Evolutionary conservation across 2,329 filamentous ascomycete species (phyloP), one percentile per base, ranked within the genome.

Genomic region (Claviceps sp.): DNA sequence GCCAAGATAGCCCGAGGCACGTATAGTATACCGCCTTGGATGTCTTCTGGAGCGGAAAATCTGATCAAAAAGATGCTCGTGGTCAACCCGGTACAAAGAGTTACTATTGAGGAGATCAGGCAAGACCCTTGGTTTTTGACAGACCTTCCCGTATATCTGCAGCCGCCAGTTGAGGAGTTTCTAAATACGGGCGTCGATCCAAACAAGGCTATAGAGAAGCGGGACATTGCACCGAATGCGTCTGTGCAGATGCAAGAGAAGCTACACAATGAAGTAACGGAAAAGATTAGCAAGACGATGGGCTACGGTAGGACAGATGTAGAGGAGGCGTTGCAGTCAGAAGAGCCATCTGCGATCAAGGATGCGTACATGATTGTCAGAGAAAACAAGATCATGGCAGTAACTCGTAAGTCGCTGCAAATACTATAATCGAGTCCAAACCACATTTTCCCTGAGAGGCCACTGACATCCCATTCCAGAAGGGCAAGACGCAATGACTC

Each of bases 341-440:
- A 93, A 50, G 93, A 98, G 66, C 93, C 93, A 13, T 97, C 90
- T 53, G 90, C 93, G 11, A 96, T 98, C 74, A 98, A 98, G 71
- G 93, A 98, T 69, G 93, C 93, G 1, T 98, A 97, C 71, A 83
- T 96, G 70, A 98, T 98, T 66, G 88, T 98, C 26, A 82, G 91
- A 50, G 93, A 98, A 68, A 97, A 97, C 65, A 93, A 96, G 67
- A 79, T 97, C 65, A 97, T 97, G 90, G 86, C 90, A 66, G 84
- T 83, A 51, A 95, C 89, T 66, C 89, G 88, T 94, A 74, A 80
- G 87, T 81, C 47, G 9, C 3, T 34, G 29, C 9, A 34, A 34
- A 34, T 11, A 20, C 1, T 34, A 1, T 11, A 11, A 4, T 11
- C 4, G 29, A 34, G 11, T 34, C 3, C 9, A 11, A 34, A 34